Conservation (phyloP, 768 basidiomycete species). For the Paxillus ammoniavirescens region DNA sequence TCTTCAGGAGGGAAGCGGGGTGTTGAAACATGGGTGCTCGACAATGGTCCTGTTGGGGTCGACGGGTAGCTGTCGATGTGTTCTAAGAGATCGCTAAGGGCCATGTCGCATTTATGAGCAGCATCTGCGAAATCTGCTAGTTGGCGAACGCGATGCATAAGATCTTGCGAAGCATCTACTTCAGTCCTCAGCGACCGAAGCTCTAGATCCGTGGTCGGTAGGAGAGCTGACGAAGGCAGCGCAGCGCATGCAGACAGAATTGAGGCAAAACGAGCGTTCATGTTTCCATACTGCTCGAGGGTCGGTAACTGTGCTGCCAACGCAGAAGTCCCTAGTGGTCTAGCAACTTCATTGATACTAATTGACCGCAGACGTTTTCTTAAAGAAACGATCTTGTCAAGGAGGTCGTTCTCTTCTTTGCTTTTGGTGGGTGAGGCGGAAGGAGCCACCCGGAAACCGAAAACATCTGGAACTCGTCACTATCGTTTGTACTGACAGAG, state of each 20-base stretch:
- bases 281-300: constrained; percentile 42
- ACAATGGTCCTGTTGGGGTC: constrained; percentile 47
- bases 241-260: constrained; percentile 45
- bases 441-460: constrained; percentile 44
- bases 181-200: constrained; percentile 61
- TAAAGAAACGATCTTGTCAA: constrained; percentile 49
- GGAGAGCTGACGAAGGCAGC: constrained; percentile 44
- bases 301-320: constrained; percentile 50
- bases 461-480: constrained; percentile 49
- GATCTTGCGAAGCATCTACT: constrained; percentile 45
- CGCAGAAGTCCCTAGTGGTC: constrained; percentile 35
- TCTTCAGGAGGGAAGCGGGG: constrained; percentile 55
- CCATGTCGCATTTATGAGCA: constrained; percentile 62
- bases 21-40: constrained; percentile 47
- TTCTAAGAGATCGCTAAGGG: constrained; percentile 80
- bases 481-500: constrained; percentile 2
- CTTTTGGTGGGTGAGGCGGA: constrained; percentile 32
- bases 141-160: constrained; percentile 50
- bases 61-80: constrained; percentile 84
- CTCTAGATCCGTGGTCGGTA: constrained; percentile 50
- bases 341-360: constrained; percentile 53
- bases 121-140: constrained; percentile 54
- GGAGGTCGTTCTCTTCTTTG: constrained; percentile 44
- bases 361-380: constrained; percentile 63
- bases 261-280: constrained; percentile 45